Base-by-base conservation (phyloP, 768 basidiomycete species). In the Podaxis pistillaris region DNA sequence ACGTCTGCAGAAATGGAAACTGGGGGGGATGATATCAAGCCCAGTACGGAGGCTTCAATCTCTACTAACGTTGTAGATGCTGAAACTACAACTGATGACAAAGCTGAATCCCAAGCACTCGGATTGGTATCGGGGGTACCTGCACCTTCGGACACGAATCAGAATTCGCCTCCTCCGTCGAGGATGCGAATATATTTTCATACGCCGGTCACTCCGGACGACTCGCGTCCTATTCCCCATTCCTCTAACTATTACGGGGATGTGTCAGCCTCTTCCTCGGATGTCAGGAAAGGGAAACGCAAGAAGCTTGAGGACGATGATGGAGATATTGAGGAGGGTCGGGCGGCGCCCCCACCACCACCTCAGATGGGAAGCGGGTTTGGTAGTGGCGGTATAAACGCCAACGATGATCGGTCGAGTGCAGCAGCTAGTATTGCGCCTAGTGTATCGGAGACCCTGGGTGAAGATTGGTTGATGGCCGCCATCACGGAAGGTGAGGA, bases 181-280 rank as follows among this genome's bases (percentile, higher is more conserved):
- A 88, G 93, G 65, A 87, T 94, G 69, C 90, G 92, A 69, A 91
- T 94, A 62, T 94, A 94, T 79, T 94, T 94, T 80, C 92, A 94
- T 78, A 93, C 92, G 26, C 93, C 92, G 64, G 90, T 90, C 65
- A 86, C 89, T 66, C 83, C 88, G 70, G 91, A 92, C 78, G 91
- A 93, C 75, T 82, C 87, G 61, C 87, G 85, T 71, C 87, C 87
- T 24, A 87, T 91, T 72, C 86, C 88, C 63, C 84, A 86, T 69
- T 75, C 81, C 63, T 79, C 84, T 68, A 77, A 79, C 65, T 75
- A 80, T 70, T 76, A 81, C 71, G 78, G 76, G 64, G 73, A 76
- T 60, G 71, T 17, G 3, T 44, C 59, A 9, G 36, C 46, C 37
- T 59, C 75, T 55, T 78, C 82, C 50, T 83, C 86, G 65, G 87